Evolutionary conservation across 129 eudicot genomes (phyloP), one percentile per base, ranked within the genome.

Genomic region (Silybum marianum): DNA sequence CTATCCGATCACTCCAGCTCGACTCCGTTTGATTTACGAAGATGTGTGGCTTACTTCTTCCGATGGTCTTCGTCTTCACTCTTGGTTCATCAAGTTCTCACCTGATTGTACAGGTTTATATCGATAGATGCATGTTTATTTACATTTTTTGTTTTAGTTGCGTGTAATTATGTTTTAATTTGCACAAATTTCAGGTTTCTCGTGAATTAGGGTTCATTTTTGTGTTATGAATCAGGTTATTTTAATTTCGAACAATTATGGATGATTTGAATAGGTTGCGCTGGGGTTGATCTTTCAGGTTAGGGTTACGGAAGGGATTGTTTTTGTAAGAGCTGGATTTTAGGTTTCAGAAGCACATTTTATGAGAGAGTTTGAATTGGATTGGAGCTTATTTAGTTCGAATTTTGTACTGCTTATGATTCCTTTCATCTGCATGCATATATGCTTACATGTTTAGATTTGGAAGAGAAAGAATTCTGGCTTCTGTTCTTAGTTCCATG

Each of bases 11-110:
- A 95, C 94, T 0, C 99, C 99, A 6, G 89, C 89, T 46, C 91
- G 95, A 12, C 87, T 92, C 19, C 93, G 91, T 22, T 88, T 95
- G 73, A 16, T 80, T 13, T 92, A 85, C 78, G 92, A 95, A 69
- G 99, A 92, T 69, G 93, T 95, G 2, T 95, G 98, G 99, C 99
- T 93, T 69, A 87, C 90, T 77, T 96, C 99, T 36, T 87, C 95
- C 75, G 99, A 95, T 68, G 97, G 97, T 21, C 90, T 95, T 58
- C 91, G 93, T 38, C 99, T 95, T 60, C 99, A 95, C 58, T 91
- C 99, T 8, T 95, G 99, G 99, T 88, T 95, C 88, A 93, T 93
- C 85, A 95, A 90, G 82, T 86, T 91, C 86, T 78, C 87, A 12
- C 92, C 95, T 24, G 89, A 95, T 70, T 87, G 83, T 78, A 86